Evolutionary conservation across 139 green algal species (phyloP).

Genomic region (Tetraselmis striata): DNA sequence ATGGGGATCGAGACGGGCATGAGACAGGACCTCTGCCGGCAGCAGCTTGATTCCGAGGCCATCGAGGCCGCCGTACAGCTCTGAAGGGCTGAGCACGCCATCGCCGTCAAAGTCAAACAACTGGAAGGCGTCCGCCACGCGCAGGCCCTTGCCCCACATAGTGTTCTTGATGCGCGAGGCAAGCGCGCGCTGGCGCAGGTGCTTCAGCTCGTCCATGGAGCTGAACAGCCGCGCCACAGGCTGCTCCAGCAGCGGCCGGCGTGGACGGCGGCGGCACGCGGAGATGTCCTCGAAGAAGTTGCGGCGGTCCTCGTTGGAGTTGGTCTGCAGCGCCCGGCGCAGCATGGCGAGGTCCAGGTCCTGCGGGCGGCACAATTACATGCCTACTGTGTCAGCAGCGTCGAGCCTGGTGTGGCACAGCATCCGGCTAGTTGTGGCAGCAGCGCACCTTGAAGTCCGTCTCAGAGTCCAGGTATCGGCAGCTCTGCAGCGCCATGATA

Average conservation of each 20-base stretch:
- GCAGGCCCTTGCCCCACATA: not conserved
- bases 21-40: not conserved
- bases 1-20: too few relatives aligned
- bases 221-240: slow-evolving; percentile 14
- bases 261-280: slow-evolving; percentile 9
- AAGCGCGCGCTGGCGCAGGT: not conserved
- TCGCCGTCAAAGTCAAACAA: slow-evolving; percentile 4
- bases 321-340: slow-evolving; percentile 5
- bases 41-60: not conserved
- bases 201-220: slow-evolving; percentile 16
- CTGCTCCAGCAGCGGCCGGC: slow-evolving; percentile 5
- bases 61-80: slow-evolving; percentile 1
- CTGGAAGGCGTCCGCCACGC: not conserved
- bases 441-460: slow-evolving; percentile 15
- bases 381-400: too few relatives aligned
- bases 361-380: too few relatives aligned
- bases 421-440: too few relatives aligned
- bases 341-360: slow-evolving; percentile 11
- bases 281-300: slow-evolving; percentile 15
- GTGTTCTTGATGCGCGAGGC: slow-evolving; percentile 1
- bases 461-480: slow-evolving; percentile 20
- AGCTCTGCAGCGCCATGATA: slow-evolving; percentile 10
- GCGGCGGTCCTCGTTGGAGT: not conserved
- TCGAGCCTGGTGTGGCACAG: too few relatives aligned
- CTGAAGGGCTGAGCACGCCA: not conserved